Evolutionary conservation across 2,329 filamentous ascomycete genomes (phyloP), one percentile per base, ranked within the genome.

Genomic region (Ophioceras dolichostomum): DNA sequence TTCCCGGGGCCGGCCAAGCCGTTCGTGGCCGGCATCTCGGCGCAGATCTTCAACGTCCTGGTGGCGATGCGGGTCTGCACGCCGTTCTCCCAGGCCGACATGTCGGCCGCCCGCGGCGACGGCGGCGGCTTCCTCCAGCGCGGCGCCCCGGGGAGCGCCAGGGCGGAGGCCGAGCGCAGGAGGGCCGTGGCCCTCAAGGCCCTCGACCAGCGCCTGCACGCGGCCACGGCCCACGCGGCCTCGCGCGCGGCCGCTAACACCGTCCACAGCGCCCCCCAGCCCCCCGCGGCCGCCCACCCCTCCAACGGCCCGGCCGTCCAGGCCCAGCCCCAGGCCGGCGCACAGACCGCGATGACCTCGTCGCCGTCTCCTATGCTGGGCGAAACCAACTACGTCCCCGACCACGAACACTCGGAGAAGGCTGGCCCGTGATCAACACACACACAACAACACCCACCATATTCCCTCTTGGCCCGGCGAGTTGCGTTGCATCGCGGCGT

Each of bases 141-240:
- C 29, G 70, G 69, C 17, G 70, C 67, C 5, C 77, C 72, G 10
- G 70, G 79, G 10, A 76, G 78, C 36, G 84, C 88, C 35, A 77
- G 88, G 41, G 89, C 91, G 35, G 91, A 96, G 59, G 89, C 89
- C 1, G 91, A 96, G 64, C 68, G 91, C 46, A 75, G 91, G 54
- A 74, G 91, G 46, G 88, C 88, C 1, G 63, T 98, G 46, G 91
- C 91, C 1, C 68, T 98, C 39, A 89, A 89, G 54, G 89, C 88
- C 4, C 64, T 98, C 38, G 91, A 98, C 57, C 87, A 96, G 61
- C 73, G 91, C 45, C 65, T 98, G 37, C 83, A 91, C 57, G 83
- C 85, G n/a, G 86, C 87, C 4, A 80, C 83, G 13, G 67, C 67
- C 24, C 70, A 59, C 41, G 61, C 69, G 33, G 55, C 63, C 20